A percentile compares a stretch with the other conserved stretches of the same genome.
Conservation (phyloP, 2,329 filamentous ascomycete species). For the Anisogramma anomala region DNA sequence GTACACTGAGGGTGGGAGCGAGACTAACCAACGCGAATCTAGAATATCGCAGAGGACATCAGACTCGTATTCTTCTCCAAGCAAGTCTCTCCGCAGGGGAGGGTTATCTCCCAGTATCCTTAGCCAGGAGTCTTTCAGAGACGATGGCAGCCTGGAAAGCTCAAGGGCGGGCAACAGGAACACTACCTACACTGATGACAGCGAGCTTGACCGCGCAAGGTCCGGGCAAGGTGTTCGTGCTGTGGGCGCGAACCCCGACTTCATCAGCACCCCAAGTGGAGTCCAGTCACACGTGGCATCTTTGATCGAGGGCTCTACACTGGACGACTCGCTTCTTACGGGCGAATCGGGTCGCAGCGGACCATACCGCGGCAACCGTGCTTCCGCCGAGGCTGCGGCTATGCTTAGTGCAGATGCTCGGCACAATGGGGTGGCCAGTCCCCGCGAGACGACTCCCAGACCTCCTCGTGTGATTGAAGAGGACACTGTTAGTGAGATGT, state of each 20-base stretch:
- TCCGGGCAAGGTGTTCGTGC: constrained; percentile 60
- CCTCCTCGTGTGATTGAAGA: constrained; percentile 29
- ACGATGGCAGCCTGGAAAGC: constrained; percentile 43
- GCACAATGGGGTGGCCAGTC: constrained; percentile 20
- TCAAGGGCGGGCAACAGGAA: constrained; percentile 45
- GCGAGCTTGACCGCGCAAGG: constrained; percentile 47
- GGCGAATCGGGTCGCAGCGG: constrained; percentile 39
- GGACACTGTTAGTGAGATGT: constrained; percentile 29
- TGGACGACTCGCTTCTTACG: constrained; percentile 59
- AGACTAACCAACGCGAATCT: constrained; percentile 46
- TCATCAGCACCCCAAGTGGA: constrained; percentile 58
- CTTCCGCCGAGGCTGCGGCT: constrained; percentile 29
- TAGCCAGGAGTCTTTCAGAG: constrained; percentile 44
- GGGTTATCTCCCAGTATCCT: constrained; percentile 36
- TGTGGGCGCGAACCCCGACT: constrained; percentile 62
- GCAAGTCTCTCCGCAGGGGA: constrained; percentile 38
- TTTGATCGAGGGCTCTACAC: constrained; percentile 61
- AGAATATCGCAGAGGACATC: constrained; percentile 36
- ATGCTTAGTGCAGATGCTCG: constrained; percentile 24
- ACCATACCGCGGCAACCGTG: constrained; percentile 34
- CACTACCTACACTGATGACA: constrained; percentile 39
- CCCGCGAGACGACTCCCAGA: constrained; percentile 30
- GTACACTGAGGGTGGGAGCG: constrained; percentile 59
- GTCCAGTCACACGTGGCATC: constrained; percentile 89
- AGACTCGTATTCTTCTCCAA: constrained; percentile 51